Evolutionary conservation across 805 yeast genomes (phyloP), one percentile per base, ranked within the genome.

Genomic region (Sugiyamaella qingdaonensis): DNA sequence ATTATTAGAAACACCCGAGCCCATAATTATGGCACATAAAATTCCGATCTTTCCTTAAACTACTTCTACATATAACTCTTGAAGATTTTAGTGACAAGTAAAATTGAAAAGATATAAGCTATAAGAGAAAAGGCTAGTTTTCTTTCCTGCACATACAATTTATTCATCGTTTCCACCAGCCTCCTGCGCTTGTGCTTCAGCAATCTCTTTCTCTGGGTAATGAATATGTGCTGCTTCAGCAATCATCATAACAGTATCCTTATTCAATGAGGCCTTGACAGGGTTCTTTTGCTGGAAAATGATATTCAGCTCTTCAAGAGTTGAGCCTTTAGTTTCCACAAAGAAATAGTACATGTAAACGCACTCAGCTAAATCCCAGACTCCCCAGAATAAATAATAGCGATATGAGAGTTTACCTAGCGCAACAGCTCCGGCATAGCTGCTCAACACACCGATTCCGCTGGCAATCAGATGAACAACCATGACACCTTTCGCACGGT

Each of bases 281-380:
- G 56, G 56, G 37, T 36, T 46, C 11, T 19, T 19, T 9, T 56
- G 32, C 32, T 44, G 18, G 45, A 55, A 54, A 4, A 49, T 50
- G n/a, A 16, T 34, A 4, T 53, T 53, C 46, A 53, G 27, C 32
- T 53, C 51, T 31, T 53, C 62, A 29, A 59, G 47, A 1, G 61
- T 55, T n/a, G 54, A 52, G 2, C 55, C 62, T 31, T 46, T 55
- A 21, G 61, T 59, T 50, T 57, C 62, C 14, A 59, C 62, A 45
- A 59, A 57, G 52, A 51, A 37, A 36, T 57, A 57, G 31, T 57
- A 57, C 18, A 57, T 84, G 67, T 82, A 34, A 7, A 36, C 49
- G 18, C 59, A 56, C 46, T 68, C 65, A 35, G 61, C 54, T 2
- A 60, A 16, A 52, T 63, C 66, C 66, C 68, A 68, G 48, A 66